A percentile compares a stretch with the other conserved stretches of the same genome.
Evolutionary conservation across 495 filamentous ascomycete species (phyloP).

Genomic region (Evansstolkia leycettana): DNA sequence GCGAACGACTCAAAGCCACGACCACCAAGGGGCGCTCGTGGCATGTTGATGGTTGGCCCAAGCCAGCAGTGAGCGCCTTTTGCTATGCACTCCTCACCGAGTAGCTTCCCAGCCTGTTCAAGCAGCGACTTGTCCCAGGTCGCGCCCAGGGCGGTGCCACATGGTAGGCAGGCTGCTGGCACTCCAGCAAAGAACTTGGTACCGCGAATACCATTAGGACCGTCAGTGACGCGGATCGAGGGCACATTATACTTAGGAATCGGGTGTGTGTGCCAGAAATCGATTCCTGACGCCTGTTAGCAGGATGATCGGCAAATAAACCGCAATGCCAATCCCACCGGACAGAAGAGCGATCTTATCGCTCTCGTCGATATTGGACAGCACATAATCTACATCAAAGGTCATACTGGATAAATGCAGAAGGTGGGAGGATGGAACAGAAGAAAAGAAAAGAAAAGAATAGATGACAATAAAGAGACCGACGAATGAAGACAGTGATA

Average conservation of each 20-base stretch:
- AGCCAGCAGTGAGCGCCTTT: conserved; percentile 55
- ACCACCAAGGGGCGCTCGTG: conserved; percentile 55
- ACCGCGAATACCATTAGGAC: conserved; percentile 56
- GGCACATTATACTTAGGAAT: conserved; percentile 54
- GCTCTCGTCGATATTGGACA: conserved; percentile 13
- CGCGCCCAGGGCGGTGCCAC: conserved; percentile 48
- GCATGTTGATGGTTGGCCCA: conserved; percentile 63
- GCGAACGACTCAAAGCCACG: conserved; percentile 61
- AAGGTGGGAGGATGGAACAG: too few species aligned
- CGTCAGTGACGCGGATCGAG: conserved; percentile 49
- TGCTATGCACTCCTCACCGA: conserved; percentile 49
- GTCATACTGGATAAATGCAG: too few species aligned
- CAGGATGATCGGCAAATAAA: neutral
- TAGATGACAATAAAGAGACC: too few species aligned
- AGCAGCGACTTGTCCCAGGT: conserved; percentile 52
- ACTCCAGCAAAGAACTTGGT: conserved; percentile 50
- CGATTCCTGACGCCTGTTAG: conserved; percentile 16
- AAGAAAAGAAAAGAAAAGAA: too few species aligned
- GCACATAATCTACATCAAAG: conserved; percentile 21
- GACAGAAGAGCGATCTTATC: conserved; percentile 22
- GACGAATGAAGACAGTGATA: too few species aligned
- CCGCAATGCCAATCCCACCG: conserved; percentile 10
- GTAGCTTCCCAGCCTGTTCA: conserved; percentile 35
- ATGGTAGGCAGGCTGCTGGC: conserved; percentile 48
- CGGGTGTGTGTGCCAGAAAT: conserved; percentile 61